A percentile compares a stretch with the other conserved stretches of the same genome.
These are phyloP conservation scores for Alloascoidea hylecoeti DNA, from an alignment of 805 yeast species.

Conservation along the genomic window DNA sequence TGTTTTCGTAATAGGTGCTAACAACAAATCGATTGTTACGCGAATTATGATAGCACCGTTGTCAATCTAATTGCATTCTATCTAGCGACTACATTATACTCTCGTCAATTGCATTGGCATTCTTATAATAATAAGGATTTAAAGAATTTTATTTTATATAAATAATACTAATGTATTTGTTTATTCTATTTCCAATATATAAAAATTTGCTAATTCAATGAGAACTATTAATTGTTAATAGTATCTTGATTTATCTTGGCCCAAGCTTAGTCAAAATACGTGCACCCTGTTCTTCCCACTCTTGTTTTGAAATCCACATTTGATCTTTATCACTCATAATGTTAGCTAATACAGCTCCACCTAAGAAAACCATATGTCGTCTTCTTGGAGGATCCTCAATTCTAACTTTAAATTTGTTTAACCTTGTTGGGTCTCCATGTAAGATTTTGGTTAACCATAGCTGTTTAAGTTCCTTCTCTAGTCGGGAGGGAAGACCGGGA, in stretches of 20 bases:
- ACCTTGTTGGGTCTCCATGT: slow-evolving; percentile 72
- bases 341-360: slow-evolving; percentile 96
- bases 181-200: too few species aligned
- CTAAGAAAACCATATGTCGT: slow-evolving; percentile 96
- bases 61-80: too few species aligned
- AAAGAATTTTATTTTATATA: too few species aligned
- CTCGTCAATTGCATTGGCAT: too few species aligned
- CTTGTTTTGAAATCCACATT: slow-evolving; percentile 93
- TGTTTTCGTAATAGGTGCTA: too few species aligned
- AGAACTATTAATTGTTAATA: too few species aligned
- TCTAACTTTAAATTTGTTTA: slow-evolving; percentile 79
- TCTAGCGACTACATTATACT: too few species aligned
- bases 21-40: too few species aligned
- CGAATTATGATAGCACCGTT: too few species aligned
- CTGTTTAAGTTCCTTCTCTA: slow-evolving; percentile 93
- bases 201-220: too few species aligned
- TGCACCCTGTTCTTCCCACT: slow-evolving; percentile 96
- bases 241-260: slow-evolving; percentile 68
- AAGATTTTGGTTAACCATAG: slow-evolving; percentile 86
- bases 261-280: slow-evolving; percentile 78
- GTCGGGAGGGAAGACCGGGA: slow-evolving; percentile 91
- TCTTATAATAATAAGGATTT: too few species aligned
- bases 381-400: slow-evolving; percentile 99
- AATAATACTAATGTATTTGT: too few species aligned
- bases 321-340: slow-evolving; percentile 98